phyloP scores from a whole-genome alignment of 768 basidiomycete genomes.

The Lentinula detonsa region DNA sequence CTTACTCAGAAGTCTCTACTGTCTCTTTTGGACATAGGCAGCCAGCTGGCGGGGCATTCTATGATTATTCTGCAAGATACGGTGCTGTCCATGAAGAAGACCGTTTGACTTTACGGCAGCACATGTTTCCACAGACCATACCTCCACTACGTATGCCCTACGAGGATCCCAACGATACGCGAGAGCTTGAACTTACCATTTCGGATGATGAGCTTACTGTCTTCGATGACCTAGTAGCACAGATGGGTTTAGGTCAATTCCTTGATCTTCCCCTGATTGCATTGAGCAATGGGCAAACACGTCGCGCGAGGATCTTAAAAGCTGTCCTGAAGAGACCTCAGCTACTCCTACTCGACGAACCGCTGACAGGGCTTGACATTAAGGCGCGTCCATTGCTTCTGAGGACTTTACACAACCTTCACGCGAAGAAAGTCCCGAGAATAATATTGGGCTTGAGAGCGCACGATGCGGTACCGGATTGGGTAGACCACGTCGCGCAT shows the following conservation, averaged over 20 bases:
- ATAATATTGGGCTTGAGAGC: constrained; percentile 61
- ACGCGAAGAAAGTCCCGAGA: constrained; percentile 41
- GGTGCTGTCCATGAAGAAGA: constrained; percentile 86
- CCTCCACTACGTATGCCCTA: constrained; percentile 17
- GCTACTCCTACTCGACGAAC: constrained; percentile 86
- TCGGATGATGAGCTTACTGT: constrained; percentile 21
- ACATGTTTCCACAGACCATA: constrained; percentile 53
- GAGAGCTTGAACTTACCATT: constrained; percentile 7
- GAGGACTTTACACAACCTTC: constrained; percentile 48
- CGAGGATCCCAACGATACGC: constrained; percentile 16
- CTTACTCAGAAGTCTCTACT: constrained; percentile 42
- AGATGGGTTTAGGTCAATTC: constrained; percentile 52
- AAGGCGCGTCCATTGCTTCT: constrained; percentile 51
- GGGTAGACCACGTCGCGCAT: constrained; percentile 63
- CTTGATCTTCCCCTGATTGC: constrained; percentile 84
- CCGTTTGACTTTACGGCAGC: constrained; percentile 66
- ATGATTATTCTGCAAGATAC: constrained; percentile 91
- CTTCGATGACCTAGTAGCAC: constrained; percentile 48
- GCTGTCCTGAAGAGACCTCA: constrained; percentile 68
- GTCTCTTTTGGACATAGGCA: constrained; percentile 68
- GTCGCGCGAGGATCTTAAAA: constrained; percentile 77
- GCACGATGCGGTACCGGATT: constrained; percentile 69
- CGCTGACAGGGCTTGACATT: constrained; percentile 77
- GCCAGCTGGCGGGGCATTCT: constrained; percentile 66
- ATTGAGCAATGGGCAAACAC: constrained; percentile 87